phyloP scores from a whole-genome alignment of 345 rosid genomes.

The Erysimum cheiranthoides region DNA sequence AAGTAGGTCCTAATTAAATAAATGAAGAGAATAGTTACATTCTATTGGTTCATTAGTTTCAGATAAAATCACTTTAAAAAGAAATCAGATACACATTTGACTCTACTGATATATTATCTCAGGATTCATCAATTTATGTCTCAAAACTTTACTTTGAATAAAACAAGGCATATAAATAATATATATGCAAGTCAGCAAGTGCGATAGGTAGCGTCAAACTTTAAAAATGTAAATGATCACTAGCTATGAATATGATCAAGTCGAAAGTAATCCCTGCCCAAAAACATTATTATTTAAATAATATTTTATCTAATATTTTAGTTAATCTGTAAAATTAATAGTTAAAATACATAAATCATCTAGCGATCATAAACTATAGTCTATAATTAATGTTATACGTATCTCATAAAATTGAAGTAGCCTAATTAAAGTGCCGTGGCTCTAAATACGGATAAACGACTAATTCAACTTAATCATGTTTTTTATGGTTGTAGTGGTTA shows the following conservation, averaged over 20 bases:
- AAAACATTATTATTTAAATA: too few species aligned
- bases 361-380: background rate
- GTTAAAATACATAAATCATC: background rate
- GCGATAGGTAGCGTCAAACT: too few species aligned
- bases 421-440: slow-evolving; percentile 16
- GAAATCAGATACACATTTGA: too few species aligned
- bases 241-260: too few species aligned
- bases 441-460: slow-evolving; percentile 29
- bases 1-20: background rate
- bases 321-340: too few species aligned
- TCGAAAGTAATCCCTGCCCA: background rate
- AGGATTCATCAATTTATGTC: too few species aligned
- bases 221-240: background rate
- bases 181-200: too few species aligned
- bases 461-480: slow-evolving; percentile 25
- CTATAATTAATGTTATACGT: background rate
- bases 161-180: too few species aligned
- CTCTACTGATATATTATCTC: too few species aligned
- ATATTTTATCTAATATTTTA: background rate
- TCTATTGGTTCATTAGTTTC: background rate
- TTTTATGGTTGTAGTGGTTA: slow-evolving; percentile 40
- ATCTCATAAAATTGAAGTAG: background rate
- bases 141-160: too few species aligned
- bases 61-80: background rate
- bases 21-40: background rate